Evolutionary conservation across 352 stramenopile genomes (phyloP).

Genomic region (Globisporangium spiculum): DNA sequence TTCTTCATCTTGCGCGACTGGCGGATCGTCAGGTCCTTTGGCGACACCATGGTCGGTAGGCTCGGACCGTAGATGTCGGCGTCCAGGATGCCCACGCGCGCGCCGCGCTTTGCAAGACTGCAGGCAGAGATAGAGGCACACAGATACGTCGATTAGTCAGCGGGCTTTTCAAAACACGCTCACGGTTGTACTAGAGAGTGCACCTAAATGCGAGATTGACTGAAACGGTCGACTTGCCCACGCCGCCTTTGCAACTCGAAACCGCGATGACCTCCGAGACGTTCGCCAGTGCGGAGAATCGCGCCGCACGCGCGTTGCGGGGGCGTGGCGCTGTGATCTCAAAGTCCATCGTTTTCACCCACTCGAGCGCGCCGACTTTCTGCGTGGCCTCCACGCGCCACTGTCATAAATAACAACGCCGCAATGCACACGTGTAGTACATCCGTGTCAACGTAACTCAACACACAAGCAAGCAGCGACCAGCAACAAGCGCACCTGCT

Average conservation of each 20-base stretch:
- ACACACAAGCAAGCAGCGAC: neutral
- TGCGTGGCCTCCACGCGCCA: constrained; percentile 60
- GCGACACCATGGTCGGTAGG: constrained; percentile 95
- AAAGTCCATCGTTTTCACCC: constrained; percentile 71
- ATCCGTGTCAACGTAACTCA: neutral
- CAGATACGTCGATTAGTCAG: neutral
- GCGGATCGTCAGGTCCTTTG: constrained; percentile 61
- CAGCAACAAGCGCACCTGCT: constrained; percentile 40
- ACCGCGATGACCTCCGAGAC: constrained; percentile 89
- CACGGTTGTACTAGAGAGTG: neutral
- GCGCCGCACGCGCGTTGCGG: constrained; percentile 60
- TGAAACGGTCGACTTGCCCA: constrained; percentile 99
- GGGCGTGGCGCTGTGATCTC: constrained; percentile 59
- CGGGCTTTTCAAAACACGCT: neutral
- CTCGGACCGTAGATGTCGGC: constrained; percentile 99
- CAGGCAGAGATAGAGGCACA: neutral
- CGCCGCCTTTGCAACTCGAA: constrained; percentile 95
- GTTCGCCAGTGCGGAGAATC: constrained; percentile 77
- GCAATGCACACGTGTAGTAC: neutral
- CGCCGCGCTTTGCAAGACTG: constrained; percentile 87
- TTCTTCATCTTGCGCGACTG: constrained; percentile 67
- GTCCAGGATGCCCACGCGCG: constrained; percentile 97
- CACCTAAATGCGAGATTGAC: constrained; percentile 97
- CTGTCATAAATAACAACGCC: constrained; percentile 24
- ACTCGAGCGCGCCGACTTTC: constrained; percentile 58